Evolutionary conservation across 2,329 filamentous ascomycete genomes (phyloP).

Genomic region (Aureobasidium vineae): DNA sequence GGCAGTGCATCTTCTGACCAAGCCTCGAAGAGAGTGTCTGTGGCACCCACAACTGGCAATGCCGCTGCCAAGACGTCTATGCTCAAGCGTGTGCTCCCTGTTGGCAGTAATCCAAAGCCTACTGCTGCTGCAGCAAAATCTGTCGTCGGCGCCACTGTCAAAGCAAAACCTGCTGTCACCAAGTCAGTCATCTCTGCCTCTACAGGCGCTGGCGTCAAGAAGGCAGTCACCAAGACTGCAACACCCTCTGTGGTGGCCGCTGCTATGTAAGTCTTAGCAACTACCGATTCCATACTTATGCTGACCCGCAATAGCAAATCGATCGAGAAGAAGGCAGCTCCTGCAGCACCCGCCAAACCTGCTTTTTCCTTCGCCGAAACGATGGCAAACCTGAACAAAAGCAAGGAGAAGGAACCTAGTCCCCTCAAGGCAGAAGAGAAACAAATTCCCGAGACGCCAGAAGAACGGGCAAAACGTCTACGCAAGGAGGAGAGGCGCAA

Average conservation of each 20-base stretch:
- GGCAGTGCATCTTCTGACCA: constrained; percentile 27
- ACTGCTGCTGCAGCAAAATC: constrained; percentile 33
- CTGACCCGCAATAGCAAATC: constrained; percentile 24
- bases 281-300: background rate
- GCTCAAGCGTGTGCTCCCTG: constrained; percentile 48
- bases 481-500: constrained; percentile 70
- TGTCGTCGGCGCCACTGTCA: constrained; percentile 33
- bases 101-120: constrained; percentile 43
- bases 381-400: constrained; percentile 49
- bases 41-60: constrained; percentile 17
- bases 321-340: constrained; percentile 29
- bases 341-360: constrained; percentile 33
- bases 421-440: constrained; percentile 54
- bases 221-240: constrained; percentile 32
- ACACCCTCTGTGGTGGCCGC: constrained; percentile 28
- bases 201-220: constrained; percentile 32
- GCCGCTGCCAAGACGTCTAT: constrained; percentile 45
- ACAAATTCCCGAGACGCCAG: constrained; percentile 60
- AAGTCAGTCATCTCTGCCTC: constrained; percentile 30
- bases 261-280: constrained; percentile 19
- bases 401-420: constrained; percentile 46
- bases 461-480: constrained; percentile 65
- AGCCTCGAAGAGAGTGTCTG: constrained; percentile 38
- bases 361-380: constrained; percentile 42
- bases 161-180: constrained; percentile 30